phyloP scores from a whole-genome alignment of 2,329 filamentous ascomycete species.

The Seiridium unicorne region DNA sequence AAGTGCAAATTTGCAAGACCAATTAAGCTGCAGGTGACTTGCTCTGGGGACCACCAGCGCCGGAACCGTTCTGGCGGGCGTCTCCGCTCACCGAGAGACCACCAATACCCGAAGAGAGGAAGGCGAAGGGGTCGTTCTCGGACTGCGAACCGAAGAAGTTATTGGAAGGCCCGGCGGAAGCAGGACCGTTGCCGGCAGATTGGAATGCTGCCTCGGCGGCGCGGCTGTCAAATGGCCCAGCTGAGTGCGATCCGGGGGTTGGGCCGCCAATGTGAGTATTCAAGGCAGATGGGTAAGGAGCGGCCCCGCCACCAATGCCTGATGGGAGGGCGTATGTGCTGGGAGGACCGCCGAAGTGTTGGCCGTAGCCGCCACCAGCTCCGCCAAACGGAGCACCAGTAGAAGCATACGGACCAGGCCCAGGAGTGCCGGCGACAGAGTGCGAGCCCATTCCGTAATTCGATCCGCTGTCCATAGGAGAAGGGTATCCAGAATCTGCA shows the following conservation, averaged over 20 bases:
- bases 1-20: not conserved
- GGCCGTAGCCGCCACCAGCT: conserved; percentile 62
- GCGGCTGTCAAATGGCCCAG: conserved; percentile 87
- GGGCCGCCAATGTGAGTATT: conserved; percentile 78
- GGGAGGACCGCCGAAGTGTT: conserved; percentile 84
- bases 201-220: conserved; percentile 94
- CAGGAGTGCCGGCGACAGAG: conserved; percentile 82
- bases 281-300: conserved; percentile 74
- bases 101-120: conserved; percentile 72
- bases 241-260: conserved; percentile 75
- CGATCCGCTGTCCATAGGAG: conserved; percentile 82
- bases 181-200: conserved; percentile 78
- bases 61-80: conserved; percentile 60
- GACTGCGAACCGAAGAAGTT: conserved; percentile 67
- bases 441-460: conserved; percentile 83
- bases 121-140: conserved; percentile 76
- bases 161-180: conserved; percentile 73
- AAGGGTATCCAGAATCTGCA: conserved; percentile 88
- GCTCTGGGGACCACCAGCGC: conserved; percentile 45
- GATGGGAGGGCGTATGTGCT: conserved; percentile 89
- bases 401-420: conserved; percentile 73
- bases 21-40: conserved; percentile 50
- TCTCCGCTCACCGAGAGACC: conserved; percentile 69
- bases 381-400: conserved; percentile 63
- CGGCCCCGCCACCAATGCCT: conserved; percentile 75